A percentile compares a stretch with the other conserved stretches of the same genome.
Conservation (phyloP, 352 stramenopile genomes). For the Phytophthora boehmeriae region DNA sequence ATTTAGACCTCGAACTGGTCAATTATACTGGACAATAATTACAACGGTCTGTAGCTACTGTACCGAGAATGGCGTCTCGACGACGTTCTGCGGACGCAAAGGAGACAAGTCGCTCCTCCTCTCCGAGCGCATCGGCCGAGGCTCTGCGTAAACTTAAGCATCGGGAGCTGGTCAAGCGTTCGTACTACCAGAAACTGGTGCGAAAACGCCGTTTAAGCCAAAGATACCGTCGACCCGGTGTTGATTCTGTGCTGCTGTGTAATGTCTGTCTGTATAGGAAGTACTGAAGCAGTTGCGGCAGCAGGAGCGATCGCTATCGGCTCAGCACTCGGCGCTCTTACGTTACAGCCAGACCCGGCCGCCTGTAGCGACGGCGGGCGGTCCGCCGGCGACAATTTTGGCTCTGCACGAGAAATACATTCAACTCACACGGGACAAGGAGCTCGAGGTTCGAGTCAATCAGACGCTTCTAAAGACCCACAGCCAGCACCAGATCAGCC, state of each 20-base stretch:
- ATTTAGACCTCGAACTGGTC: too few species aligned
- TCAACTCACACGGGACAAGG: conserved; percentile 35
- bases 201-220: neutral
- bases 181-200: conserved; percentile 44
- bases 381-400: conserved; percentile 6
- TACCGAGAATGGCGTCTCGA: conserved; percentile 24
- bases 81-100: conserved; percentile 12
- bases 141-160: conserved; percentile 36
- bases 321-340: conserved; percentile 39
- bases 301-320: conserved; percentile 31
- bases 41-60: neutral
- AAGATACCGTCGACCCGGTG: neutral
- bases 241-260: neutral
- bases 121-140: conserved; percentile 21
- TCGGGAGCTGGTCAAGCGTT: conserved; percentile 34
- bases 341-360: conserved; percentile 10
- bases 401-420: conserved; percentile 29
- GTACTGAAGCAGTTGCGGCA: conserved; percentile 35
- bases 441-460: conserved; percentile 37
- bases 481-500: conserved; percentile 36
- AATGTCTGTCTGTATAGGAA: conserved; percentile 22
- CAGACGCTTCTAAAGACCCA: conserved; percentile 24
- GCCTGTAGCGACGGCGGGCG: conserved; percentile 8
- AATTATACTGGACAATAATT: too few species aligned
- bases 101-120: conserved; percentile 2